These are phyloP conservation scores for Parastagonospora nodorum DNA, from an alignment of 2,329 filamentous ascomycete genomes.

Conservation along the genomic window DNA sequence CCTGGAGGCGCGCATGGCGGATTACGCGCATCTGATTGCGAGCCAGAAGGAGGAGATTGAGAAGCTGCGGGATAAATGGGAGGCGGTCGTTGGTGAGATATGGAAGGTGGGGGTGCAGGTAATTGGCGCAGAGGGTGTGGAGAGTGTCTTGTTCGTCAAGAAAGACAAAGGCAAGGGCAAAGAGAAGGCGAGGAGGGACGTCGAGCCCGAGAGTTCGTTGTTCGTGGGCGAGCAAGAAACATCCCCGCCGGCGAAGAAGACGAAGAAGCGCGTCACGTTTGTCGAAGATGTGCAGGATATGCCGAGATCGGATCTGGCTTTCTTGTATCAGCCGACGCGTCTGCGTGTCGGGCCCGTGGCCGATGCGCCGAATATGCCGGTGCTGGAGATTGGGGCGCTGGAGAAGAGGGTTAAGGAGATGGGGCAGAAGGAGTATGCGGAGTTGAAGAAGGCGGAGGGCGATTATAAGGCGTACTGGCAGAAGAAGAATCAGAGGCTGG, in stretches of 20 bases:
- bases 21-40: constrained; percentile 26
- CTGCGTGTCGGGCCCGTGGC: constrained; percentile 8
- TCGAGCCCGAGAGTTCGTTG: constrained; percentile 12
- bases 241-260: constrained; percentile 1
- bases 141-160: constrained; percentile 20
- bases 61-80: constrained; percentile 33
- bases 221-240: constrained; percentile 23
- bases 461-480: constrained; percentile 30
- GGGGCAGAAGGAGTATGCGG: constrained; percentile 24
- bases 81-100: constrained; percentile 33
- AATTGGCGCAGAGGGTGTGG: constrained; percentile 30
- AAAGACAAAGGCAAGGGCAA: not conserved
- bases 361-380: constrained; percentile 12
- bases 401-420: constrained; percentile 18
- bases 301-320: constrained; percentile 14
- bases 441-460: constrained; percentile 25
- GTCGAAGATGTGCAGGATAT: not conserved
- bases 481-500: constrained; percentile 29
- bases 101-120: constrained; percentile 30
- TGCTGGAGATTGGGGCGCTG: constrained; percentile 17
- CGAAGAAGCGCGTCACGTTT: constrained; percentile 33
- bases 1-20: constrained; percentile 24
- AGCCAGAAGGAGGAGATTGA: constrained; percentile 23
- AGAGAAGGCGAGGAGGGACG: constrained; percentile 2
- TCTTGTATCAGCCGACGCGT: constrained; percentile 21